Base-by-base conservation (phyloP, 2,329 filamentous ascomycete genomes). In the Ascosphaera apis region DNA sequence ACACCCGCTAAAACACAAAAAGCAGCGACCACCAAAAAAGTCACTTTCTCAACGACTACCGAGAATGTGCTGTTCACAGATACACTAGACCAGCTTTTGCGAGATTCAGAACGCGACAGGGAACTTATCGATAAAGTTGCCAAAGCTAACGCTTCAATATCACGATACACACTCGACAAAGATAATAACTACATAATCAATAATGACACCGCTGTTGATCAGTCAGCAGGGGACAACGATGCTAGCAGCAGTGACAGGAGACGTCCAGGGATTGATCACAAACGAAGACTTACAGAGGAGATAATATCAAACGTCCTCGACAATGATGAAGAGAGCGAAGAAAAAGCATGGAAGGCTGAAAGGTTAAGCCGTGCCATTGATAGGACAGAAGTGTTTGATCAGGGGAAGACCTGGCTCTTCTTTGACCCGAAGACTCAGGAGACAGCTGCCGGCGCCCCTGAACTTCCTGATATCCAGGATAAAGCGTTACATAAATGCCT, bases 361-460 rank as follows among this genome's bases (percentile, higher is more conserved):
- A 65, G 65, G 42, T 52, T 75, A 19, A 55, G 65, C 40, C 55
- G 61, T 41, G 72, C 71, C 27, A 61, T 77, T 43, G 57, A 62
- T 41, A 61, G 71, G 44, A 76, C 70, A 2, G 70, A 74, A 46
- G 67, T 67, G 18, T 56, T 68, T 30, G 55, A 65, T 15, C 49
- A 55, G 12, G 58, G 65, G n/a, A 58, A 60, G 36, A 51, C 53
- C 3, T 77, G 68, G 56, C 59, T 63, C 36, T 75, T 76, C 47
- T 76, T 73, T 42, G 53, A 53, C 19, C 41, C 50, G 30, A 43
- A 43, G 17, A 40, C 41, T 17, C 44, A 45, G 15, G 37, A 42
- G 11, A 44, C 45, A 18, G 38, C 44, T 17, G n/a, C n/a, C n/a
- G n/a, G n/a, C n/a, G 28, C 38, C 4, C 45, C 46, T 4, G 43